These are phyloP conservation scores for Cryptococcus sp. DNA, from an alignment of 1,284 basidiomycete genomes.

Conservation along the genomic window DNA sequence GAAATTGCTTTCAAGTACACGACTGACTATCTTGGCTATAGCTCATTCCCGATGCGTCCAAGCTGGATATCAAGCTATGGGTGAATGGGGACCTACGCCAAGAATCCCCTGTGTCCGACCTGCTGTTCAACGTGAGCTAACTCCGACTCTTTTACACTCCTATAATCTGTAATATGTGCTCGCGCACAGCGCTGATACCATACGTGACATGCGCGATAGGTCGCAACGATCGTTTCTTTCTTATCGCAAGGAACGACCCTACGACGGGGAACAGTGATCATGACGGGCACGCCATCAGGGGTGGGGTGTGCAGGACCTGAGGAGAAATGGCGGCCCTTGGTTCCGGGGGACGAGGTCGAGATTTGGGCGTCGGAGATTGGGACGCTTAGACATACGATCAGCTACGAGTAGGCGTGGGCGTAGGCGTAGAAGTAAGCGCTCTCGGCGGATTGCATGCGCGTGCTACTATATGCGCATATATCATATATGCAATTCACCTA, in stretches of 20 bases:
- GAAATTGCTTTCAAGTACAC: neutral
- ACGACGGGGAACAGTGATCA: slow-evolving; percentile 73
- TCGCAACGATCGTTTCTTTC: slow-evolving; percentile 60
- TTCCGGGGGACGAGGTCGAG: slow-evolving; percentile 70
- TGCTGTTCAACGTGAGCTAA: slow-evolving; percentile 20
- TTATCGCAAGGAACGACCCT: slow-evolving; percentile 82
- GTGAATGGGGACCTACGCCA: slow-evolving; percentile 25
- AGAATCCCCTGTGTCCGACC: slow-evolving; percentile 20
- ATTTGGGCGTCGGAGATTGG: slow-evolving; percentile 54
- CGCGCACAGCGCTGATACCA: too few relatives aligned
- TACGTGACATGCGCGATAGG: neutral
- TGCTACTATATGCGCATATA: too few relatives aligned
- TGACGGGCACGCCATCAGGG: slow-evolving; percentile 66
- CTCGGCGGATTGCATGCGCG: too few relatives aligned
- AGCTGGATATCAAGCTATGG: slow-evolving; percentile 20
- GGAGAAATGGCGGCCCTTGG: slow-evolving; percentile 61
- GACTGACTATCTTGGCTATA: neutral
- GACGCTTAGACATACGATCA: slow-evolving; percentile 12
- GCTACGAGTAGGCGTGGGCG: slow-evolving; percentile 5
- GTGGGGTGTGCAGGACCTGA: slow-evolving; percentile 77
- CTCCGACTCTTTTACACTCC: neutral
- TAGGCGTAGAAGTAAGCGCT: too few relatives aligned
- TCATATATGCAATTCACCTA: too few relatives aligned
- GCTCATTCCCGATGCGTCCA: slow-evolving; percentile 25
- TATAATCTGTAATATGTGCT: too few relatives aligned